Evolutionary conservation across 441 rosid genomes (phyloP), one percentile per base, ranked within the genome.

Genomic region (Erodium moschatum): DNA sequence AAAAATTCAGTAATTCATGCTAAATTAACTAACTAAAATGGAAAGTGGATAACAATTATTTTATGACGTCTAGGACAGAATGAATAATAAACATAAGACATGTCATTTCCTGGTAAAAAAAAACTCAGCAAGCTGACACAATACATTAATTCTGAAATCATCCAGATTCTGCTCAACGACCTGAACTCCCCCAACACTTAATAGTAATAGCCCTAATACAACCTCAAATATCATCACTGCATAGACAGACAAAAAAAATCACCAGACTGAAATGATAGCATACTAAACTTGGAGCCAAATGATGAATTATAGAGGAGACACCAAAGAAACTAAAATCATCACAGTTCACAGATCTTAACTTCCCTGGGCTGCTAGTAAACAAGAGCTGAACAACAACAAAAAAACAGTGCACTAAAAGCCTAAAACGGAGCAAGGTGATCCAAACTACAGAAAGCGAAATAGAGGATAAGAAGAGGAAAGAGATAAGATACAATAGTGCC

Each of bases 401-500:
- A 21, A 24, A 29, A 19, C 35, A 5, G 40, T 24, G 9, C 27
- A 29, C 69, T 31, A 38, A 40, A 5, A 1, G 38, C 38, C 4
- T 33, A 33, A 33, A 33, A 33, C 1, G 1, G 38, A 33, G 38
- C 38, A 33, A 33, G 4, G 3, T 33, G 38, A 33, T 33, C 5
- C 38, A 33, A 61, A 35, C 48, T 54, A 15, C 61, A 54, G 4
- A 5, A 54, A 42, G 13, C 13, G 13, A 69, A 16, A 5, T 42
- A 33, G 58, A 70, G 38, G 58, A 73, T 6, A n/a, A 4, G 24
- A 42, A 67, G 64, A 66, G 24, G 15, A 16, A 70, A 73, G 65
- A 19, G 70, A 38, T 54, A 54, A 68, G 13, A 38, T 87, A 83
- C 91, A 71, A 84, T 85, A 48, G 97, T 90, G 66, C 96, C 92